A percentile compares a stretch with the other conserved stretches of the same genome.
Conservation (phyloP, 2,329 filamentous ascomycete genomes). For the Tolypocladium ovalisporum region DNA sequence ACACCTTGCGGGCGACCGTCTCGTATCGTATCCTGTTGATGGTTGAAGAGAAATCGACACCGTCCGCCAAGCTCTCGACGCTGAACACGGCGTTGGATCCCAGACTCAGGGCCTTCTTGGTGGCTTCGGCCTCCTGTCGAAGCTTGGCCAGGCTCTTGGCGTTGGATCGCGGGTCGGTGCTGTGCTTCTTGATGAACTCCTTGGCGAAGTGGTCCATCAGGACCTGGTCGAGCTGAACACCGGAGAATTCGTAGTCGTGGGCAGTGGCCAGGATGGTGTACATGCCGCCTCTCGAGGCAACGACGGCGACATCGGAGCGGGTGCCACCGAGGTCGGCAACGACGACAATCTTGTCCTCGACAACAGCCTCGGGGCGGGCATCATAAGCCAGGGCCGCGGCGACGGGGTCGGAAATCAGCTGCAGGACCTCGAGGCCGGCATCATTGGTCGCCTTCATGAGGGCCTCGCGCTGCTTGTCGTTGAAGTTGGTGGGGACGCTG, state of each 20-base stretch:
- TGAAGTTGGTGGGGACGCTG: conserved; percentile 88
- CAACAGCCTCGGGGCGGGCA: conserved; percentile 60
- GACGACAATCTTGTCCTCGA: conserved; percentile 79
- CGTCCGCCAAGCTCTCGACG: conserved; percentile 81
- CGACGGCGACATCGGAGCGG: conserved; percentile 79
- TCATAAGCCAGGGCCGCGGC: conserved; percentile 86
- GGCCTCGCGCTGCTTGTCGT: conserved; percentile 74
- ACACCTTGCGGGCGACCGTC: conserved; percentile 74
- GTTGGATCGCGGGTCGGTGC: conserved; percentile 74
- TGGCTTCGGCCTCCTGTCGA: conserved; percentile 78
- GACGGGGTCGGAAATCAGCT: conserved; percentile 85
- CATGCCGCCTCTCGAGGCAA: conserved; percentile 87
- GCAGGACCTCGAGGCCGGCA: conserved; percentile 78
- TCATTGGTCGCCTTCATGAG: conserved; percentile 67
- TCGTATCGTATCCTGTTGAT: conserved; percentile 94
- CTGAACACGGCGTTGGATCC: conserved; percentile 84
- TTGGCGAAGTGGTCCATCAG: conserved; percentile 96
- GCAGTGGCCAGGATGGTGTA: conserved; percentile 90
- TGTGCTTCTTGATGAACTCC: conserved; percentile 97
- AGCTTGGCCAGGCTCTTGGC: conserved; percentile 80
- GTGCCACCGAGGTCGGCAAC: conserved; percentile 91
- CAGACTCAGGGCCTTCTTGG: conserved; percentile 85
- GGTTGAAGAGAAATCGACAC: conserved; percentile 81
- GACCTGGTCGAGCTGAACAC: conserved; percentile 76
- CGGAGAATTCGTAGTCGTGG: conserved; percentile 91